Evolutionary conservation across 2,329 filamentous ascomycete genomes (phyloP).

Genomic region (Ampelomyces quisqualis): DNA sequence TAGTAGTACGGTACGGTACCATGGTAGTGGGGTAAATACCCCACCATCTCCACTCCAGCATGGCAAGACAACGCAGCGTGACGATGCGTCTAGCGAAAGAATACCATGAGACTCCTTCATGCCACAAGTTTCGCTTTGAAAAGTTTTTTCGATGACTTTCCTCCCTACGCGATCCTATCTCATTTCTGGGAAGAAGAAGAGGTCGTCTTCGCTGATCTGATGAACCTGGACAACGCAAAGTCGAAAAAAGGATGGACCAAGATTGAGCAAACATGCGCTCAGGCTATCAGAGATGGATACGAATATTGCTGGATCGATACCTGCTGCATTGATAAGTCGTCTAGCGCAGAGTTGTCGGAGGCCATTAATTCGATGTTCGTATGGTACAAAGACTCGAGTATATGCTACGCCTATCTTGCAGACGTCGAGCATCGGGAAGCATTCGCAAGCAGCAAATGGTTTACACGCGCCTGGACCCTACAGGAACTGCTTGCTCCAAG

Average conservation of each 20-base stretch:
- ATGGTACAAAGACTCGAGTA: conserved; percentile 13
- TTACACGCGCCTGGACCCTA: conserved; percentile 19
- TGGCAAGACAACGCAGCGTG: background rate
- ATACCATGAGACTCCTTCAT: conserved; percentile 18
- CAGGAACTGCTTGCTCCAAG: conserved; percentile 23
- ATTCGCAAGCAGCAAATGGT: conserved; percentile 13
- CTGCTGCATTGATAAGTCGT: conserved; percentile 27
- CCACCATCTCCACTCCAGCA: background rate
- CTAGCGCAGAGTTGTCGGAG: conserved; percentile 15
- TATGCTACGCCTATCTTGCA: conserved; percentile 19
- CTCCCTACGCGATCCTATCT: conserved; percentile 20
- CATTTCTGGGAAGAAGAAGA: conserved; percentile 22
- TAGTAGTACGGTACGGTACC: too few species aligned
- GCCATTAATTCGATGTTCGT: conserved; percentile 22
- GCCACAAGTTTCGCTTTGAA: conserved; percentile 6
- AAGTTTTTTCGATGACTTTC: conserved; percentile 8
- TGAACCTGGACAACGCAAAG: conserved; percentile 6
- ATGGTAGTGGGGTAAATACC: too few species aligned
- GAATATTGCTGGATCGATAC: conserved; percentile 19
- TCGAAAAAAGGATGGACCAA: conserved; percentile 18
- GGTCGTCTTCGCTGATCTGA: conserved; percentile 14
- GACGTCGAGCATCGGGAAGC: conserved; percentile 4
- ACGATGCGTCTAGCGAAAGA: background rate
- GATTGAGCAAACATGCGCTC: conserved; percentile 13
- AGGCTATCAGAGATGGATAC: conserved; percentile 8